Base-by-base conservation (phyloP, 2,329 filamentous ascomycete genomes). In the Ceratocystiopsis minuta region DNA sequence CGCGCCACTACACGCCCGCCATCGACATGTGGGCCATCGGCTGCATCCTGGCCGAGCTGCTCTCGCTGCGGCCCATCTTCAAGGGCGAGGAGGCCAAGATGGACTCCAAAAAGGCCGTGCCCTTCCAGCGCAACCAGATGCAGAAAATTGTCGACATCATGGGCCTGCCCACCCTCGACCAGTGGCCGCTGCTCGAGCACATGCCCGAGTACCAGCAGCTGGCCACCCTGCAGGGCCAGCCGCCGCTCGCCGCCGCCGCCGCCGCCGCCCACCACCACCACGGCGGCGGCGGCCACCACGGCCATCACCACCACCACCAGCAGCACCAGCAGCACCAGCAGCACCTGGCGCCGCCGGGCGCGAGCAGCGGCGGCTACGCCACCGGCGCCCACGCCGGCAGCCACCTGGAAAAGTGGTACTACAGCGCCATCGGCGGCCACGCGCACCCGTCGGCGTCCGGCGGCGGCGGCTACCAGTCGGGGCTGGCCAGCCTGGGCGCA, bases 71-170 rank as follows among this genome's bases (percentile, higher is more conserved):
- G 1, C 90, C 90, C 0, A 96, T 98, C 42, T 98, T 98, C 60
- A 98, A 98, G 56, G 90, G 90, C 0, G 90, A 98, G 55, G 90
- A 98, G 60, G 90, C 90, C 15, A 98, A 98, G 62, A 95, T 96
- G 81, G 90, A 98, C 59, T 83, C 75, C 52, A 98, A 98, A 61
- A 96, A 96, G 63, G 90, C 83, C 0, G 87, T 96, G 0, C 90
- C 90, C 0, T 98, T 98, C 52, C 90, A 98, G 60, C 75, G 87
- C 14, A 95, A 95, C 53, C 90, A 98, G 62, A 96, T 98, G 88
- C 85, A 90, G 55, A 95, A 94, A 61, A 98, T 98, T 52, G 84
- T 94, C 34, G 90, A 98, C 55, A 86, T 98, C 48, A 79, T 98
- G 65, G 90, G 90, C 28, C 64, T 94, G 49, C 90, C 90, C 0